Evolutionary conservation across 192 early-diverging fungal genomes (phyloP).

Genomic region (Thamnidium elegans): DNA sequence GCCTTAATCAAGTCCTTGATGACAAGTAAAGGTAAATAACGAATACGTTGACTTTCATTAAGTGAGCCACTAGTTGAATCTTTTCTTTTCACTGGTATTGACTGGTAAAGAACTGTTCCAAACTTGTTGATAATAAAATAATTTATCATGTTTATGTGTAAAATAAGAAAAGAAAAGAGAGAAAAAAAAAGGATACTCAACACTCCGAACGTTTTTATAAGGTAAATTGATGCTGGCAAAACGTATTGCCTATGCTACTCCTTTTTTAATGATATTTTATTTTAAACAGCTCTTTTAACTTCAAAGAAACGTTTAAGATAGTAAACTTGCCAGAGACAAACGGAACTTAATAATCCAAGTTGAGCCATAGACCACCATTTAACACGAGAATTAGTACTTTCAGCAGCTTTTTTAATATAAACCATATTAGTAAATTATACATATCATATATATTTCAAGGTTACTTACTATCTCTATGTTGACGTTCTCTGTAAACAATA

Average conservation of each 20-base stretch:
- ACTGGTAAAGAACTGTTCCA: slow-evolving; percentile 24
- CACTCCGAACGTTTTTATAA: too few species aligned
- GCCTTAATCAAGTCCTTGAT: slow-evolving; percentile 35
- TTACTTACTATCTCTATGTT: slow-evolving; percentile 67
- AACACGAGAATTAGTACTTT: slow-evolving; percentile 76
- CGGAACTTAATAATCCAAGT: slow-evolving; percentile 54
- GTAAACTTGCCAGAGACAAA: slow-evolving; percentile 70
- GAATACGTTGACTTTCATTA: slow-evolving; percentile 20
- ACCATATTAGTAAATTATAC: too few species aligned
- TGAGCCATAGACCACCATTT: slow-evolving; percentile 77
- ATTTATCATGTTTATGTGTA: slow-evolving; percentile 18
- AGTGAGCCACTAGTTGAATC: not conserved
- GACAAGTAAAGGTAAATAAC: slow-evolving; percentile 28
- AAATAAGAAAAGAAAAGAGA: not conserved
- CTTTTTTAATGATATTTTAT: too few species aligned
- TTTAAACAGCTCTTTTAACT: slow-evolving; percentile 62
- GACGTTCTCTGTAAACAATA: slow-evolving; percentile 57
- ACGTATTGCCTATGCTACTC: too few species aligned
- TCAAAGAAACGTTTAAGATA: slow-evolving; percentile 77
- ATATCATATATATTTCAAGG: not conserved
- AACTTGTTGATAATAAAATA: slow-evolving; percentile 29
- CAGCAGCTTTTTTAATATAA: slow-evolving; percentile 54
- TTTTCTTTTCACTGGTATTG: not conserved
- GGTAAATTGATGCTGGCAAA: too few species aligned
- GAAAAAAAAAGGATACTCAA: not conserved